Evolutionary conservation across 108 stramenopile genomes (phyloP).

Genomic region (Nitzschia sp.): DNA sequence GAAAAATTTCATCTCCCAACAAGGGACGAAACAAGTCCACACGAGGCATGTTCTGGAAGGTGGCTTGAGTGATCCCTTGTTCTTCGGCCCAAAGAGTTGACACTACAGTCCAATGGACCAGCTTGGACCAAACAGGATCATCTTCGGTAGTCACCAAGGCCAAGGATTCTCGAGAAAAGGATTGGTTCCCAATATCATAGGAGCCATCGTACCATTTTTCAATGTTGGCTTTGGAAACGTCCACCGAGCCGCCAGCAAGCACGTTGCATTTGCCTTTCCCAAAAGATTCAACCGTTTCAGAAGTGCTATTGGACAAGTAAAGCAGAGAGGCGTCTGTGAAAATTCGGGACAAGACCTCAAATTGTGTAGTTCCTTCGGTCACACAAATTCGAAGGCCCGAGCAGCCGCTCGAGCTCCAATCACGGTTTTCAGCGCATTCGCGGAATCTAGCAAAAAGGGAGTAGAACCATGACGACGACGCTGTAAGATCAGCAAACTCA

Average conservation of each 20-base stretch:
- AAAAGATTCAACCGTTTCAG: constrained; percentile 7
- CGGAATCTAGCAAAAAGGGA: constrained; percentile 23
- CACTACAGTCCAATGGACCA: constrained; percentile 47
- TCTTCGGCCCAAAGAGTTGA: constrained; percentile 54
- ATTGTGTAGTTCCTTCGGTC: constrained; percentile 29
- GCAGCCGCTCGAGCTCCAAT: constrained; percentile 21
- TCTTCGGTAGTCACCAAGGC: constrained; percentile 50
- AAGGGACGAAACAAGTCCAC: constrained; percentile 36
- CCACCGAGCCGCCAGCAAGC: constrained; percentile 23
- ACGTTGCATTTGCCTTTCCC: constrained; percentile 17
- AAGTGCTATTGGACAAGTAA: constrained; percentile 1
- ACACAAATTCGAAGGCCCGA: constrained; percentile 33
- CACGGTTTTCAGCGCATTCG: constrained; percentile 41
- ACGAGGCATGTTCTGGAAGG: constrained; percentile 27
- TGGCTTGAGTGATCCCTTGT: constrained; percentile 27
- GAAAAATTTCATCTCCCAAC: constrained; percentile 5
- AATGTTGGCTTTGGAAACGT: constrained; percentile 10
- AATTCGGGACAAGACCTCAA: constrained; percentile 1
- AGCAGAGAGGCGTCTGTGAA: constrained; percentile 21
- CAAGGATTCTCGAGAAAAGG: constrained; percentile 38
- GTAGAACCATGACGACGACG: no score
- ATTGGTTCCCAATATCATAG: constrained; percentile 23
- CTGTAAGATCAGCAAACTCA: no score
- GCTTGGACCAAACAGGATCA: constrained; percentile 50
- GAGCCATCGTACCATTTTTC: constrained; percentile 13